These are phyloP conservation scores for Malus hybrid DNA, from an alignment of 331 rosid species.

Conservation along the genomic window DNA sequence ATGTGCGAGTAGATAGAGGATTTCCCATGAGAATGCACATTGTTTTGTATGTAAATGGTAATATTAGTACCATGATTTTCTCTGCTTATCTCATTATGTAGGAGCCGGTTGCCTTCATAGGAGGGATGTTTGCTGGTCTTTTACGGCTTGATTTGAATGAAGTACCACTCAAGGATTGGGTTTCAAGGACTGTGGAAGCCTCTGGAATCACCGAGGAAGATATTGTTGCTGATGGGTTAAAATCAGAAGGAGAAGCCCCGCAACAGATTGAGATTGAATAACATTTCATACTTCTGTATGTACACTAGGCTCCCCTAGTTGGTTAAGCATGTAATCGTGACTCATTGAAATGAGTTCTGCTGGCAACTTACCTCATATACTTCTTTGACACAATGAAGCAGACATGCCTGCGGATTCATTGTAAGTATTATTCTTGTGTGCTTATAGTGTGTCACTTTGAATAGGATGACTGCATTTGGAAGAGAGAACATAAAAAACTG, in stretches of 20 bases:
- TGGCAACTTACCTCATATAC: neutral
- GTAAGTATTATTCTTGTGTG: neutral
- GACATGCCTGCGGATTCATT: neutral
- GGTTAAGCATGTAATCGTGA: neutral
- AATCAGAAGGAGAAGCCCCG: constrained; percentile 42
- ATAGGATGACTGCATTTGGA: neutral
- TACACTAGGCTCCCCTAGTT: neutral
- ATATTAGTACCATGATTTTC: neutral
- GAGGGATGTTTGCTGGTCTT: constrained; percentile 84
- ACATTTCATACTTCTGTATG: neutral
- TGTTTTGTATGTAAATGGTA: neutral
- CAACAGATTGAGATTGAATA: constrained; percentile 70
- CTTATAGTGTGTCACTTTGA: neutral
- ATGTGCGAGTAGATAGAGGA: neutral
- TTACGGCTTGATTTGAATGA: constrained; percentile 81
- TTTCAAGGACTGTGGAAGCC: constrained; percentile 69
- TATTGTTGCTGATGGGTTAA: constrained; percentile 29
- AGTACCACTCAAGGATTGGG: constrained; percentile 92
- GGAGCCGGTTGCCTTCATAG: constrained; percentile 93
- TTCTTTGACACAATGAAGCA: neutral
- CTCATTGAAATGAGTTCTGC: neutral
- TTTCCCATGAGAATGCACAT: neutral
- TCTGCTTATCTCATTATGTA: constrained; percentile 10
- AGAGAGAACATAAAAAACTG: neutral
- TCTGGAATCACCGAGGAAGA: constrained; percentile 61